phyloP scores from a whole-genome alignment of 148 eudicot genomes.

The Chenopodium quinoa region DNA sequence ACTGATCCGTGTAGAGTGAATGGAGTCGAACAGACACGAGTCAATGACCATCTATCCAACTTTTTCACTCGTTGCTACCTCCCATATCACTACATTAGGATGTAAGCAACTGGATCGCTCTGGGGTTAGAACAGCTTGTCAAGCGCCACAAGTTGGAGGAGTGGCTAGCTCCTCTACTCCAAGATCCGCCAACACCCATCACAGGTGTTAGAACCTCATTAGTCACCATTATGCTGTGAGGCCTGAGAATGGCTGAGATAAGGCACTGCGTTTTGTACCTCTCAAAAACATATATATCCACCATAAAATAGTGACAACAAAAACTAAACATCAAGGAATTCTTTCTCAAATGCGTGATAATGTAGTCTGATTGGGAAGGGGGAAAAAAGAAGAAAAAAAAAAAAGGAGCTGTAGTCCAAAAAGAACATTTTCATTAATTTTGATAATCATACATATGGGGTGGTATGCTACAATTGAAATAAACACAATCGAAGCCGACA shows the following conservation, averaged over 20 bases:
- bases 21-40: too few species aligned
- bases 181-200: too few species aligned
- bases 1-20: too few species aligned
- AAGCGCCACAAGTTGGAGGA: background rate
- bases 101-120: background rate
- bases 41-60: too few species aligned
- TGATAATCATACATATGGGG: constrained; percentile 16
- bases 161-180: too few species aligned
- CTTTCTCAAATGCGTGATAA: background rate
- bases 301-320: background rate
- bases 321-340: background rate
- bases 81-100: background rate
- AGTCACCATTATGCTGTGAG: background rate
- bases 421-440: constrained; percentile 11
- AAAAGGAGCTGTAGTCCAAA: background rate
- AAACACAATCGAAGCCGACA: background rate
- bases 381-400: background rate
- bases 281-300: background rate
- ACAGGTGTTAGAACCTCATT: too few species aligned
- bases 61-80: too few species aligned
- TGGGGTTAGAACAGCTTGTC: background rate
- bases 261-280: background rate
- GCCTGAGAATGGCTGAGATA: background rate
- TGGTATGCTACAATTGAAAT: constrained; percentile 12
- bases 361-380: background rate